Base-by-base conservation (phyloP, 495 filamentous ascomycete genomes). In the Filosporella fistucella region DNA sequence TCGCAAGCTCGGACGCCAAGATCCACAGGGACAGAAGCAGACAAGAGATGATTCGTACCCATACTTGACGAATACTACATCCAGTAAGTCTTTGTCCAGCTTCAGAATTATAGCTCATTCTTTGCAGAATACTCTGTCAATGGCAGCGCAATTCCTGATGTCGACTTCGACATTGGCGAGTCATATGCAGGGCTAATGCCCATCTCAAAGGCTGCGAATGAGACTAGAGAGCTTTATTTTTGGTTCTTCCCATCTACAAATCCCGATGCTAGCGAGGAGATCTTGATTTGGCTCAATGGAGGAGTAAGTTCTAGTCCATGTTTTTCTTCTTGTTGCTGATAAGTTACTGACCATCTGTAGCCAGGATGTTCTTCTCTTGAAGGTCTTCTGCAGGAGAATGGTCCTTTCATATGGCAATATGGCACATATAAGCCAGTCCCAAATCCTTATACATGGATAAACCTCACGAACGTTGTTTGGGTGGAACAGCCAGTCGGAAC, bases 401-500 rank as follows among this genome's bases (percentile, higher is more conserved):
- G 88, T 0, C 86, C 87, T 0, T 82, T 93, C 56, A 60, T 82
- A 0, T 91, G 88, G 87, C 75, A 84, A 54, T 68, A 72, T 9
- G 85, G 85, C 20, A 86, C 80, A 1, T 79, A 68, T 49, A 68
- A 67, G 44, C 85, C 85, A 2, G 72, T 82, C 9, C 58, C 57
- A 21, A 89, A 89, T 54, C 78, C 78, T 0, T 88, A 78, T 57
- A 74, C 71, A 12, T 89, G 83, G 84, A 70, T 75, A 14, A 88
- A 86, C 32, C 64, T 93, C 38, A 88, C 86, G 34, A 90, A 90
- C 55, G 69, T 89, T 53, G 69, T 90, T 33, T 90, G 78, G 63
- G 67, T 88, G 22, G 85, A 89, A 38, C 86, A 91, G 55, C 88
- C 88, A 0, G 79, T 88, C 10, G 85, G 87, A 30, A 86, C 85